Conservation (phyloP, 192 early-diverging fungal genomes). For the Funneliformis mosseae region DNA sequence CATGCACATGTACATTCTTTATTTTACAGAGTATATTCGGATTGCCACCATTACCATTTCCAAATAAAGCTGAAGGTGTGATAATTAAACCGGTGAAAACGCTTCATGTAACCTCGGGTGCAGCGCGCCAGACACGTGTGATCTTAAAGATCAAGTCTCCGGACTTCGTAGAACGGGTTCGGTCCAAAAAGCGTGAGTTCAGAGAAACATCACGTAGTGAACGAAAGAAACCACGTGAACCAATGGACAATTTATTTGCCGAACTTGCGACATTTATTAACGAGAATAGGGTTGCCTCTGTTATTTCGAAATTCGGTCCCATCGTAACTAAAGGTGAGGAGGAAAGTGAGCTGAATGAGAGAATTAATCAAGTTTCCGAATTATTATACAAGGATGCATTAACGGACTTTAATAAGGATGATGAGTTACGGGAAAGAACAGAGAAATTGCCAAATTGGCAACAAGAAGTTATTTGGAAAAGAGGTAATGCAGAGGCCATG, state of each 20-base stretch:
- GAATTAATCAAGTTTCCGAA: background rate
- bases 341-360: background rate
- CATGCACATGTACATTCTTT: no score
- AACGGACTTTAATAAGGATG: background rate
- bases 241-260: background rate
- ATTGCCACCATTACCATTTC: conserved; percentile 1
- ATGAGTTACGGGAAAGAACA: background rate
- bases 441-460: background rate
- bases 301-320: background rate
- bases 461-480: background rate
- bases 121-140: background rate
- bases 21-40: background rate
- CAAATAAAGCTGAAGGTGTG: conserved; percentile 9
- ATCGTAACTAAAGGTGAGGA: background rate
- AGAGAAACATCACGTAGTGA: background rate
- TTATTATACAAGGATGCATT: conserved; percentile 1
- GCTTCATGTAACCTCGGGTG: background rate
- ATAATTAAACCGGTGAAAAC: conserved; percentile 6
- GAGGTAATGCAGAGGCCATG: background rate
- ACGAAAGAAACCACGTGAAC: background rate
- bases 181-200: background rate
- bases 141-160: conserved; percentile 7
- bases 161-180: background rate
- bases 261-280: conserved; percentile 6
- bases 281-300: background rate